These are phyloP conservation scores for Penicillium psychrosexuale DNA, from an alignment of 2,329 filamentous ascomycete genomes.

Conservation along the genomic window DNA sequence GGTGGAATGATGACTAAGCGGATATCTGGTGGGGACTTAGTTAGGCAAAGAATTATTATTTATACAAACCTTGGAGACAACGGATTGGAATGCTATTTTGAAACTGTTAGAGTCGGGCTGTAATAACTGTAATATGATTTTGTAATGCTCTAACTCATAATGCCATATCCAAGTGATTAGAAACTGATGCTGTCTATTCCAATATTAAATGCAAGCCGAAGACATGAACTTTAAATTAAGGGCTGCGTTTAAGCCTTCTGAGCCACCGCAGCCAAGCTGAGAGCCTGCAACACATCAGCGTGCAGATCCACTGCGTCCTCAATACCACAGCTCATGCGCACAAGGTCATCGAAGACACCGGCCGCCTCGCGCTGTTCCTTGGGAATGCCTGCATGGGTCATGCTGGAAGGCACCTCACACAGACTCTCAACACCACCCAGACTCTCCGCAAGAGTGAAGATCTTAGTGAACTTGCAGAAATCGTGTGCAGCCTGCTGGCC, in stretches of 20 bases:
- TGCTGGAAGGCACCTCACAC: constrained; percentile 86
- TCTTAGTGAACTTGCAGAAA: constrained; percentile 84
- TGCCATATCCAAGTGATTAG: constrained; percentile 6
- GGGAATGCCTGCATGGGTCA: constrained; percentile 97
- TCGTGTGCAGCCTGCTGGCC: constrained; percentile 80
- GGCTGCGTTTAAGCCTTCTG: constrained; percentile 46
- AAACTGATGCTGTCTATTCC: constrained; percentile 2
- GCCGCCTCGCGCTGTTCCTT: constrained; percentile 84
- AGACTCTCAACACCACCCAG: constrained; percentile 90
- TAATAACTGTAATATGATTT: neutral
- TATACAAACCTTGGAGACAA: neutral
- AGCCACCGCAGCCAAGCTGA: constrained; percentile 65
- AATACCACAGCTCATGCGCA: constrained; percentile 88
- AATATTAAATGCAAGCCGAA: constrained; percentile 6
- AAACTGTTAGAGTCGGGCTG: neutral
- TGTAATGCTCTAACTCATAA: neutral
- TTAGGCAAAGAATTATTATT: neutral
- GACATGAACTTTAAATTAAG: constrained; percentile 9
- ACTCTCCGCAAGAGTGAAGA: constrained; percentile 92
- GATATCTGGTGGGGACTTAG: neutral
- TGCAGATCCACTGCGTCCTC: constrained; percentile 85
- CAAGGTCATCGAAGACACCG: constrained; percentile 91
- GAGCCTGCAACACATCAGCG: constrained; percentile 75
- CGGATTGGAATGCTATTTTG: neutral
- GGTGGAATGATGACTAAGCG: constrained; percentile 15